phyloP scores from a whole-genome alignment of 495 filamentous ascomycete species.

The Pseudoneurospora amorphoporcata region DNA sequence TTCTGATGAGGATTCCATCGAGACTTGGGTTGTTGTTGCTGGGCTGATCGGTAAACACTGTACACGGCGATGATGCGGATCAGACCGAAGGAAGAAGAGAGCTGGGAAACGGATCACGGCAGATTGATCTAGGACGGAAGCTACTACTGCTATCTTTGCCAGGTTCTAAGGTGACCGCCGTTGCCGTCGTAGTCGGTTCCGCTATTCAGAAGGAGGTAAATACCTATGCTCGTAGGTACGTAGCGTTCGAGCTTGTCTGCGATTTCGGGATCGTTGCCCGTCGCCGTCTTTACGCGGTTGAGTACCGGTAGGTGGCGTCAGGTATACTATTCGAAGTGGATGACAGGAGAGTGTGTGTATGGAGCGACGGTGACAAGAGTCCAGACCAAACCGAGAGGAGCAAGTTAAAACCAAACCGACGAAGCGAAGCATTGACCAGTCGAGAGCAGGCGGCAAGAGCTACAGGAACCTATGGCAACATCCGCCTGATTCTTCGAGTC shows the following conservation, averaged over 20 bases:
- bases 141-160: not conserved
- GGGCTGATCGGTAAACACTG: not conserved
- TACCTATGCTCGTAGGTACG: not conserved
- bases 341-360: not conserved
- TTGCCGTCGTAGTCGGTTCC: not conserved
- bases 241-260: not conserved
- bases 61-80: not conserved
- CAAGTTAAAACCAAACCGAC: not conserved
- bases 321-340: not conserved
- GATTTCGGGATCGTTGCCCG: not conserved
- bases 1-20: constrained; percentile 15
- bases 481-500: not conserved
- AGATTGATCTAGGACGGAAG: not conserved
- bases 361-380: not conserved
- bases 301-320: no score
- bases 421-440: not conserved
- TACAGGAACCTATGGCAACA: not conserved
- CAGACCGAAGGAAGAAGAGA: not conserved
- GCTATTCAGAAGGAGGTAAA: not conserved
- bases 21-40: not conserved
- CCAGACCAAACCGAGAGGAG: not conserved
- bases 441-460: not conserved
- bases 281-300: not conserved
- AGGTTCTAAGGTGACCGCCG: not conserved
- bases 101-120: not conserved